phyloP scores from a whole-genome alignment of 768 basidiomycete species.

The Boletus barrowsii region DNA sequence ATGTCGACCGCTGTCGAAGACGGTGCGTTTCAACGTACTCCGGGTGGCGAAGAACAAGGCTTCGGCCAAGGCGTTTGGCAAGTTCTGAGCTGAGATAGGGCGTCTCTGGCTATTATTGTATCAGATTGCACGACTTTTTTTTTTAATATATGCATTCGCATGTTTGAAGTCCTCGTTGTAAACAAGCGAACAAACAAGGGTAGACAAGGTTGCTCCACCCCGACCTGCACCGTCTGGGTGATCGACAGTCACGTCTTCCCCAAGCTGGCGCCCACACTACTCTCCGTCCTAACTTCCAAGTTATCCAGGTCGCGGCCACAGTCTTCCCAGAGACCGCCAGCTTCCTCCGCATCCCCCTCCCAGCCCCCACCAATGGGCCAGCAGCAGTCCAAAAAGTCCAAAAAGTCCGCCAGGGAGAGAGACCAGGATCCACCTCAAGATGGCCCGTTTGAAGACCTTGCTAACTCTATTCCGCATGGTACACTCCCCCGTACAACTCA shows the following conservation, averaged over 20 bases:
- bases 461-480: slow-evolving; percentile 36
- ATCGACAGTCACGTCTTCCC: slow-evolving; percentile 27
- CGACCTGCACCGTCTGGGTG: slow-evolving; percentile 27
- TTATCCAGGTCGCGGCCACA: slow-evolving; percentile 68
- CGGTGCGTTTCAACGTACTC: slow-evolving; percentile 98
- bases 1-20: slow-evolving; percentile 98
- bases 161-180: slow-evolving; percentile 1
- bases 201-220: slow-evolving; percentile 21
- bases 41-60: slow-evolving; percentile 95
- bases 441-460: slow-evolving; percentile 39
- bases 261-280: slow-evolving; percentile 81
- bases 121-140: slow-evolving; percentile 15
- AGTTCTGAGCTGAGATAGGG: slow-evolving; percentile 60
- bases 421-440: slow-evolving; percentile 52
- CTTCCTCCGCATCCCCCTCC: slow-evolving; percentile 37
- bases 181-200: slow-evolving; percentile 36
- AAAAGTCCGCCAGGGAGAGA: slow-evolving; percentile 69
- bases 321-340: slow-evolving; percentile 69
- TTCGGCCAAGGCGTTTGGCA: slow-evolving; percentile 85
- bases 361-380: slow-evolving; percentile 68
- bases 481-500: slow-evolving; percentile 46
- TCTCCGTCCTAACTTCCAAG: slow-evolving; percentile 72
- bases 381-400: slow-evolving; percentile 79
- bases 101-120: slow-evolving; percentile 10
- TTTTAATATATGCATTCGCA: slow-evolving; percentile 18